Conservation (phyloP, 2,329 filamentous ascomycete species). For the Neofusicoccum ribis region DNA sequence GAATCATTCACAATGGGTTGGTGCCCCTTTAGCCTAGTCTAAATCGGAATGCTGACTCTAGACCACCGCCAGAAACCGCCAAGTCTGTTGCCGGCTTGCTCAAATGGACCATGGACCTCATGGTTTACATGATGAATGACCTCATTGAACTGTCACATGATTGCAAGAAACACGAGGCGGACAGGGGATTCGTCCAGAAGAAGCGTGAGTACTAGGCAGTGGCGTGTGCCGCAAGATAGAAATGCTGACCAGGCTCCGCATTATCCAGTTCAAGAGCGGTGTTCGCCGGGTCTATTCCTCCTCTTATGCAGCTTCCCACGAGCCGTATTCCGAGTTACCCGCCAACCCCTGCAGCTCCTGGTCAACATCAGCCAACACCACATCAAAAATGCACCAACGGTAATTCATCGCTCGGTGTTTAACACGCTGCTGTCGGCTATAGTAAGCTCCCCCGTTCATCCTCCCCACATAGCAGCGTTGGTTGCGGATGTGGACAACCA, state of each 20-base stretch:
- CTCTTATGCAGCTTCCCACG: conserved; percentile 64
- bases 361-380: conserved; percentile 24
- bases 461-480: conserved; percentile 48
- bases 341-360: conserved; percentile 28
- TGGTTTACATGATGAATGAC: conserved; percentile 57
- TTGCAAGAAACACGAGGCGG: conserved; percentile 20
- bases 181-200: conserved; percentile 20
- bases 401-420: conserved; percentile 46
- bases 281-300: conserved; percentile 45
- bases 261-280: conserved; percentile 20
- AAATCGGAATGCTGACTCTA: conserved; percentile 23
- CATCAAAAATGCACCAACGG: conserved; percentile 45
- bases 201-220: neutral
- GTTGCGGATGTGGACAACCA: conserved; percentile 64
- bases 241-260: neutral
- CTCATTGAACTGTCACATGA: conserved; percentile 45
- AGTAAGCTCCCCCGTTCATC: conserved; percentile 45
- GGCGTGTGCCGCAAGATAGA: neutral
- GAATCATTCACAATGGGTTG: conserved; percentile 13
- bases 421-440: conserved; percentile 41
- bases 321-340: conserved; percentile 37
- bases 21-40: neutral
- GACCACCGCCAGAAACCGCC: conserved; percentile 61
- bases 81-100: conserved; percentile 72
- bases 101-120: conserved; percentile 73